These are phyloP conservation scores for Metschnikowia orientalis DNA, from an alignment of 805 yeast genomes.

Conservation along the genomic window DNA sequence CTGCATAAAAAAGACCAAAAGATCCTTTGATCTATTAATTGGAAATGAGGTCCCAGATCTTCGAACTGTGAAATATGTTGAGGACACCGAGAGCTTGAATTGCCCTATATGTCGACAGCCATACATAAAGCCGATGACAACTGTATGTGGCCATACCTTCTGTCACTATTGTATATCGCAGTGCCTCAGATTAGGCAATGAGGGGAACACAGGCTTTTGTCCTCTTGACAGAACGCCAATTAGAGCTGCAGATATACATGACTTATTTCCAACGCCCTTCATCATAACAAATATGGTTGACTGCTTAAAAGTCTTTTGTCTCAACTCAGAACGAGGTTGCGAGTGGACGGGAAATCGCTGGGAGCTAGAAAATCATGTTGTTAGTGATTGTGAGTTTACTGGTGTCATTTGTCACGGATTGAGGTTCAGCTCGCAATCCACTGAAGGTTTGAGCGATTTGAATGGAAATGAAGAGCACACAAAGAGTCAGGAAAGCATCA, in stretches of 20 bases:
- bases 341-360: constrained; percentile 54
- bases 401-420: constrained; percentile 28
- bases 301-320: constrained; percentile 54
- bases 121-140: constrained; percentile 55
- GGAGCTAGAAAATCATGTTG: constrained; percentile 50
- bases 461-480: no score
- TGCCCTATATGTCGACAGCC: constrained; percentile 71
- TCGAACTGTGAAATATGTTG: constrained; percentile 4
- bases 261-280: constrained; percentile 49
- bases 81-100: constrained; percentile 20
- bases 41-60: constrained; percentile 3
- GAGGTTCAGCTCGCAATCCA: not conserved
- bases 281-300: constrained; percentile 56
- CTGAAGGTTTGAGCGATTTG: no score
- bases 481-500: no score
- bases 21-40: constrained; percentile 2
- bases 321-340: constrained; percentile 52
- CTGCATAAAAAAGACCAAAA: not conserved
- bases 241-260: constrained; percentile 24
- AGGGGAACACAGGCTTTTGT: constrained; percentile 28
- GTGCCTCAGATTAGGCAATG: constrained; percentile 28
- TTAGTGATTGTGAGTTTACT: constrained; percentile 31
- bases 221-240: constrained; percentile 59
- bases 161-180: constrained; percentile 51
- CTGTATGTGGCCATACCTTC: constrained; percentile 66